Conservation (phyloP, 495 filamentous ascomycete genomes). For the Friedmanniomyces simplex region DNA sequence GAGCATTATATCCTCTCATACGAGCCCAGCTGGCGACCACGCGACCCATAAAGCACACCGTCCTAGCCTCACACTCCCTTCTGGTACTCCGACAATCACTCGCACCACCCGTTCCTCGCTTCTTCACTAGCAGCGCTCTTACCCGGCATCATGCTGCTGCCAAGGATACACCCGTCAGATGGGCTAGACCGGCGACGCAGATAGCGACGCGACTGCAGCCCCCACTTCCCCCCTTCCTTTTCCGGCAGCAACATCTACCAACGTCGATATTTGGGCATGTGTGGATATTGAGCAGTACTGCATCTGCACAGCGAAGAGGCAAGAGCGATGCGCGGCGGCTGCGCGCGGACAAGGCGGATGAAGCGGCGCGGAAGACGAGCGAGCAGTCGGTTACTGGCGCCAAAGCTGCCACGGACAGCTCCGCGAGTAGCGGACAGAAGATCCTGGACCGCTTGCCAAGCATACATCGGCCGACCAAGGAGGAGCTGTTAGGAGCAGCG, state of each 20-base stretch:
- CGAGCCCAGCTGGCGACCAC: background rate
- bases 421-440: too few species aligned
- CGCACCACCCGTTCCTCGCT: background rate
- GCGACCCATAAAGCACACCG: background rate
- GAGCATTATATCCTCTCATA: background rate
- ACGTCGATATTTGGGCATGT: background rate
- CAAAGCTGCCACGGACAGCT: too few species aligned
- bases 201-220: background rate
- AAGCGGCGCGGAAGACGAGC: background rate
- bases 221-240: background rate
- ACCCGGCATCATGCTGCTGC: background rate
- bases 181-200: background rate
- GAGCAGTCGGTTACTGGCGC: background rate
- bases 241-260: background rate
- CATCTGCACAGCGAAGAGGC: background rate
- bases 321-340: background rate
- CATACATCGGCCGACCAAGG: constrained; percentile 73
- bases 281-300: background rate
- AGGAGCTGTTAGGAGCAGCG: constrained; percentile 84
- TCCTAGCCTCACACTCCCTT: background rate
- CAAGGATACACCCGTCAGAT: background rate
- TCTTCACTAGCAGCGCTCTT: background rate
- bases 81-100: background rate
- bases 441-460: background rate
- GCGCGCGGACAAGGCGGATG: too few species aligned